Base-by-base conservation (phyloP, 2,329 filamentous ascomycete species). In the Hypoxylon sp. region DNA sequence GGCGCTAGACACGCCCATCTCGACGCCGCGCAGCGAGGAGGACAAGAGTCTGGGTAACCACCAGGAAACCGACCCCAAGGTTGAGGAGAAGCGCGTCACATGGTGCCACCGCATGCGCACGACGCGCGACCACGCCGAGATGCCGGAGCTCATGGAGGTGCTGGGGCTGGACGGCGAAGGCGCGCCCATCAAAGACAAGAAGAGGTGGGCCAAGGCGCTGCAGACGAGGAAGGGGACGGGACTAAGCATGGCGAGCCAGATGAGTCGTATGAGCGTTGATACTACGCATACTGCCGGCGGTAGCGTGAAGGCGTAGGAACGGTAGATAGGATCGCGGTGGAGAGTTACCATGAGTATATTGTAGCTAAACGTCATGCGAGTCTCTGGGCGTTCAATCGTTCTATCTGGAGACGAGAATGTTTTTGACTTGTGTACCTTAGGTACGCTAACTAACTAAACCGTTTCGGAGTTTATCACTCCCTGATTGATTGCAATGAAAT, bases 91-190 rank as follows among this genome's bases (percentile, higher is more conserved):
- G 78, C 80, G 79, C 56, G 84, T 92, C 26, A 88, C 86, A 1
- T 96, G 92, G 92, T 93, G 90, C 71, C 91, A 94, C 78, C 84
- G 91, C 26, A 96, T 96, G 92, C 83, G 82, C 73, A 91, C 87
- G 59, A 94, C 91, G 11, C 80, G 92, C 50, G 92, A 94, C 69
- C 92, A 96, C 73, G 85, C 86, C 1, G 91, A 93, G 79, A 81
- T 94, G 1, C 82, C 83, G 0, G 88, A 89, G 74, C 71, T 93
- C 57, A 85, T 87, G 78, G 80, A 85, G 69, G 76, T 91, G 11
- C 75, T 93, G 47, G 89, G 89, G 0, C 70, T 90, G 4, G 80
- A 84, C 50, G 81, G 77, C 8, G 66, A 65, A 15, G 76, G 73
- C 4, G 65, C 54, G 3, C 68, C 77, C 0, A 78, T 75, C 39